These are phyloP conservation scores for Suillus decipiens DNA, from an alignment of 768 basidiomycete species.

Conservation along the genomic window DNA sequence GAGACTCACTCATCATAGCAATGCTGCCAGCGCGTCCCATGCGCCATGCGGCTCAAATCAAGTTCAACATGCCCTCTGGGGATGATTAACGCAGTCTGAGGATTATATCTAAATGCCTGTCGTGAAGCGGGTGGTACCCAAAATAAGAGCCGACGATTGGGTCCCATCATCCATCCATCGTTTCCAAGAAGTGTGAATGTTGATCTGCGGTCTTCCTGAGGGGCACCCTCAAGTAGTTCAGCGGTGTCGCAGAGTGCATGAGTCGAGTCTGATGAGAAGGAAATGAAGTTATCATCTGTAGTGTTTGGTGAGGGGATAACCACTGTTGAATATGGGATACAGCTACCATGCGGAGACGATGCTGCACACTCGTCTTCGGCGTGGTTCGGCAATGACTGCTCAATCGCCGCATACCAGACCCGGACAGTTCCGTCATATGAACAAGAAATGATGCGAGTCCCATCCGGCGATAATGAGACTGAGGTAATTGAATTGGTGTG, in stretches of 20 bases:
- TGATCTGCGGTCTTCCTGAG: not conserved
- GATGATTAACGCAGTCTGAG: not conserved
- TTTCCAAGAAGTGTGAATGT: not conserved
- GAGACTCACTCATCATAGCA: not conserved
- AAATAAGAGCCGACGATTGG: not conserved
- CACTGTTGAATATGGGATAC: no score
- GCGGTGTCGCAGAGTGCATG: no score
- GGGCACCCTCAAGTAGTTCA: not conserved
- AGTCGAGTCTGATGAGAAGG: no score
- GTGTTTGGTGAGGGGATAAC: no score
- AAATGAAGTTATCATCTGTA: no score
- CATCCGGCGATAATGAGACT: no score
- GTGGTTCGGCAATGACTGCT: not conserved
- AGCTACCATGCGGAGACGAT: no score
- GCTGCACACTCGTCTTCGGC: not conserved
- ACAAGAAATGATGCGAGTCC: not conserved
- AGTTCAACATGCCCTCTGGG: not conserved
- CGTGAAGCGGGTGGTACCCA: not conserved
- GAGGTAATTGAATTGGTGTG: no score
- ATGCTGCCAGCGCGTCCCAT: not conserved
- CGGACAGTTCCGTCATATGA: not conserved
- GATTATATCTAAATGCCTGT: not conserved
- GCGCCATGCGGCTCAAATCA: not conserved
- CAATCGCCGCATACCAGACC: not conserved
- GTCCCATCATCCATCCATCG: not conserved